Evolutionary conservation across 2,329 filamentous ascomycete species (phyloP).

Genomic region (Colletotrichum viniferum): DNA sequence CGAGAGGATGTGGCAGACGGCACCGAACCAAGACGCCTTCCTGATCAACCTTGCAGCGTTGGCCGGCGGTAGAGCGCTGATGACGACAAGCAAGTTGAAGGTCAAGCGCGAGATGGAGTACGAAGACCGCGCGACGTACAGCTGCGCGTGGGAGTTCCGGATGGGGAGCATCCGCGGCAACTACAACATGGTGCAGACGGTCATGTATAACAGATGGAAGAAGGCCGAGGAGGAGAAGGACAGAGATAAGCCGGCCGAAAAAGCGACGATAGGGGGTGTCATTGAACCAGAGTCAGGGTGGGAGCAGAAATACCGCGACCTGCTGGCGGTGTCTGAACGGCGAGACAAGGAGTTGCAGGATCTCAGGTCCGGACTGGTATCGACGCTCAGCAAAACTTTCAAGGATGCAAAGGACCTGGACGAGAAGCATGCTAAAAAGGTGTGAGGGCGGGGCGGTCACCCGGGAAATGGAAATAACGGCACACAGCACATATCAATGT

Average conservation of each 20-base stretch:
- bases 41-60: constrained; percentile 64
- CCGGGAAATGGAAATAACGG: not conserved
- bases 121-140: constrained; percentile 49
- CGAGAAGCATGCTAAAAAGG: not conserved
- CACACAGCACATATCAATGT: not conserved
- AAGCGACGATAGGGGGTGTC: not conserved
- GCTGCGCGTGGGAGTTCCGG: constrained; percentile 59
- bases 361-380: constrained; percentile 48
- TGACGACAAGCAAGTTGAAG: constrained; percentile 43
- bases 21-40: constrained; percentile 58
- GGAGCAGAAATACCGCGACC: constrained; percentile 58
- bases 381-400: constrained; percentile 29
- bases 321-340: constrained; percentile 64
- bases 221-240: constrained; percentile 27
- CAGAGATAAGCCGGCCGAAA: constrained; percentile 31
- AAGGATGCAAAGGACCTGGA: not conserved
- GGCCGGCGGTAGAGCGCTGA: constrained; percentile 56
- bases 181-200: constrained; percentile 57
- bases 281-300: constrained; percentile 34
- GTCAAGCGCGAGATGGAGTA: constrained; percentile 49
- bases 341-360: constrained; percentile 57
- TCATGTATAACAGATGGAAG: constrained; percentile 48
- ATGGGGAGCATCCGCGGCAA: constrained; percentile 57
- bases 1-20: constrained; percentile 54
- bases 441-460: not conserved